Base-by-base conservation (phyloP, 2,329 filamentous ascomycete genomes). In the Trichoderma sp. region DNA sequence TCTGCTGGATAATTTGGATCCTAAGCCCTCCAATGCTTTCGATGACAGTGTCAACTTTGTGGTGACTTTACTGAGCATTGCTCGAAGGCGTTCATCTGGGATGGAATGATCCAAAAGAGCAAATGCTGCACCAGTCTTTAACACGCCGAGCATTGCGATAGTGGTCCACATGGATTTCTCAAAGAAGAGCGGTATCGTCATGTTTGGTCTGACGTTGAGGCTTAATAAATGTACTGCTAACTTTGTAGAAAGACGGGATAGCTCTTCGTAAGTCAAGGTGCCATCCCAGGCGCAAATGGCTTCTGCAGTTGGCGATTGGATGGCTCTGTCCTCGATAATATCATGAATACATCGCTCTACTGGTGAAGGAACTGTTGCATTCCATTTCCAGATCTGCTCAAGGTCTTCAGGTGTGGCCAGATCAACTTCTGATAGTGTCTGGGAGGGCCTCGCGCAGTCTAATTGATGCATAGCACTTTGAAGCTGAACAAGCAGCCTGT, bases 211-310 rank as follows among this genome's bases (percentile, higher is more conserved):
- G 6, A 58, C 55, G 0, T 20, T 17, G 8, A 30, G 26, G 55
- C 23, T 30, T 17, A 17, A 20, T 1, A 58, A 28, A 28, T 58
- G 55, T 17, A 30, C 7, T n/a, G 64, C 64, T 15, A 73, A 58
- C 9, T 50, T 13, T 20, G 43, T 69, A 15, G 72, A 58, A 3
- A 68, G 61, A 9, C 34, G 28, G 26, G 74, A 73, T 6, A 78
- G 63, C 26, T 77, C 73, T n/a, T 32, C 17, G 61, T 76, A 77
- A 3, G 76, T 75, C 26, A 76, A 57, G 4, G 47, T 9, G 3
- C 75, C 75, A 55, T 78, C 76, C 76, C 76, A 78, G 0, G 73
- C 71, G 32, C 67, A 72, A 4, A 77, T 68, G 4, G 76, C 76
- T 7, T 58, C 65, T 17, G 61, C 59, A 12, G 72, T 34, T 7